Percentiles rank a stretch among this genome's conserved stretches.
Evolutionary conservation across 163 green algal species (phyloP).

Genomic region (Coccomyxa subellipsoidea): DNA sequence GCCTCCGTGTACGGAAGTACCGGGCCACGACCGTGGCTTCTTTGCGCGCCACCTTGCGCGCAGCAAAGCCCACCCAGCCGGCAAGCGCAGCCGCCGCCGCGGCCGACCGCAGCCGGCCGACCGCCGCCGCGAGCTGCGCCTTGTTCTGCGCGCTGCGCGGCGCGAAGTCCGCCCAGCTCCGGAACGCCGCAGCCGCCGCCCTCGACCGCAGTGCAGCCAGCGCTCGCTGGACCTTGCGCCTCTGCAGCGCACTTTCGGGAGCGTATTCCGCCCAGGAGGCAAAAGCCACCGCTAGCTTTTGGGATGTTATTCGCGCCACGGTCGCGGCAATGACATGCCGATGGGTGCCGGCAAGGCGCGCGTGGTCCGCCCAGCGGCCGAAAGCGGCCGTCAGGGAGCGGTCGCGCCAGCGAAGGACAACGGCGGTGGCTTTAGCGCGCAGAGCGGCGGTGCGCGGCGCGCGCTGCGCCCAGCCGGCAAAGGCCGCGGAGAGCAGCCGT

Average conservation of each 20-base stretch:
- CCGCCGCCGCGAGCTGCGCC: background rate
- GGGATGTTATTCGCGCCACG: background rate
- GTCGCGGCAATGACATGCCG: background rate
- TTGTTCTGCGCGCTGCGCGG: background rate
- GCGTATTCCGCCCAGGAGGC: background rate
- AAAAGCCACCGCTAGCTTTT: background rate
- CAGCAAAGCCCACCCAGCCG: background rate
- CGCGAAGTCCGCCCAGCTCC: background rate
- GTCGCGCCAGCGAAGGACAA: background rate
- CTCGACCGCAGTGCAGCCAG: background rate
- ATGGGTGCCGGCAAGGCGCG: background rate
- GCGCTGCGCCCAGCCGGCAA: background rate
- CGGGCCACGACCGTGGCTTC: background rate
- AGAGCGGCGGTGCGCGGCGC: background rate
- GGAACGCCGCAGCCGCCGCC: background rate
- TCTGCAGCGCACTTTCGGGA: background rate
- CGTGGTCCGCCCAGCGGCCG: background rate
- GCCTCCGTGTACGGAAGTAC: background rate
- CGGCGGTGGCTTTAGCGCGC: background rate
- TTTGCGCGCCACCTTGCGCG: background rate
- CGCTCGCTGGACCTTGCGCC: background rate
- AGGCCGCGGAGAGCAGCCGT: background rate
- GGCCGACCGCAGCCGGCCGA: background rate
- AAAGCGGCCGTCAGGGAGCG: background rate
- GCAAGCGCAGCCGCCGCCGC: background rate